Conservation (phyloP, 2,329 filamentous ascomycete genomes). For the Fonsecaea monophora region DNA sequence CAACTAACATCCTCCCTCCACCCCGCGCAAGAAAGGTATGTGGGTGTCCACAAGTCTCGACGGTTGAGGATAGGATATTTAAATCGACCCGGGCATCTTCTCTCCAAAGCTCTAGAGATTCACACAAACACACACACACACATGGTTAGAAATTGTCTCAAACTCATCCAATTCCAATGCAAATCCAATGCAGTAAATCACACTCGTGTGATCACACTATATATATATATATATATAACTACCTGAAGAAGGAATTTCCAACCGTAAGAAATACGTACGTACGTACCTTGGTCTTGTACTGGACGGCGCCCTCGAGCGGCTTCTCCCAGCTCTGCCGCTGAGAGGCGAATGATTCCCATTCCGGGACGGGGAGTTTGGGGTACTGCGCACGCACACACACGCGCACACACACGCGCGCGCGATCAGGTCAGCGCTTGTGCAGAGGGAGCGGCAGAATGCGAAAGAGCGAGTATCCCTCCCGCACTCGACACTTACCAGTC, state of each 20-base stretch:
- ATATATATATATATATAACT: too few species aligned
- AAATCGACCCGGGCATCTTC: constrained; percentile 31
- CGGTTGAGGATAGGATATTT: not conserved
- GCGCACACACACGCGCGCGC: too few species aligned
- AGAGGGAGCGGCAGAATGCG: not conserved
- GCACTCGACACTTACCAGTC: constrained; percentile 44
- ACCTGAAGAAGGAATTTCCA: too few species aligned
- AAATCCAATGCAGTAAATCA: too few species aligned
- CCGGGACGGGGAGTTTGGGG: constrained; percentile 34
- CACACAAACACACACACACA: not conserved
- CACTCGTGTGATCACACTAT: too few species aligned
- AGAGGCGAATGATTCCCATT: constrained; percentile 38
- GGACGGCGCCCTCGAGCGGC: constrained; percentile 32
- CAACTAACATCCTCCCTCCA: too few species aligned
- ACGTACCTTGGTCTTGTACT: constrained; percentile 36
- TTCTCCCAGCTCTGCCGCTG: constrained; percentile 34
- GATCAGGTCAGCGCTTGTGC: too few species aligned
- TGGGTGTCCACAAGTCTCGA: too few species aligned
- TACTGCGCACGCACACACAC: constrained; percentile 18
- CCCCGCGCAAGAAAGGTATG: too few species aligned
- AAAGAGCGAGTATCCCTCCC: not conserved
- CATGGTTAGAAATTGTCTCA: not conserved
- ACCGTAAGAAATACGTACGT: too few species aligned
- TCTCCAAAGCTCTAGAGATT: constrained; percentile 23
- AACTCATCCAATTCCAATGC: not conserved